Conservation (phyloP, 1,284 basidiomycete species). For the Ustilago trichophora region DNA sequence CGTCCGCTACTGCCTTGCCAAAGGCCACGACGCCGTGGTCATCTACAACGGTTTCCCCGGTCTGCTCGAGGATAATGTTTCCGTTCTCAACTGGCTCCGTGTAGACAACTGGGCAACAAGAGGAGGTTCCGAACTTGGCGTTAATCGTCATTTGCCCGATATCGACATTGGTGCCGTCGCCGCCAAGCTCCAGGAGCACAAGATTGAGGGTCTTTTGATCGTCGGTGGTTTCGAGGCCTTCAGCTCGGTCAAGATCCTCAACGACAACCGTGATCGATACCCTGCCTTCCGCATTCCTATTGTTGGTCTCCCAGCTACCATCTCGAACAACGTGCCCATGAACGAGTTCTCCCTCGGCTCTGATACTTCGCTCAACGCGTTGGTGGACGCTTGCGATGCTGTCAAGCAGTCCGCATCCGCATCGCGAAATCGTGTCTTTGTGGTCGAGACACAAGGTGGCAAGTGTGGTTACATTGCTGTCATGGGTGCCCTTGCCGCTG, state of each 20-base stretch:
- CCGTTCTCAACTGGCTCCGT: conserved; percentile 90
- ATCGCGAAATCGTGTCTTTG: conserved; percentile 92
- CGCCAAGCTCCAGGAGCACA: conserved; percentile 86
- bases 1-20: conserved; percentile 88
- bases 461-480: conserved; percentile 95
- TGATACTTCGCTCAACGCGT: conserved; percentile 93
- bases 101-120: conserved; percentile 96
- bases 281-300: conserved; percentile 78
- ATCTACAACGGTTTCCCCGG: conserved; percentile 96
- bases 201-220: conserved; percentile 82
- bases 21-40: conserved; percentile 88
- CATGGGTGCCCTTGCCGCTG: conserved; percentile 91
- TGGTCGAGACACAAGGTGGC: conserved; percentile 97
- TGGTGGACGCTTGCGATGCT: conserved; percentile 96
- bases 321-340: conserved; percentile 97
- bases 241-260: conserved; percentile 78
- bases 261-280: conserved; percentile 82
- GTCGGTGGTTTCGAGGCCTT: conserved; percentile 98
- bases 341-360: conserved; percentile 94
- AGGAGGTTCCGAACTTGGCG: conserved; percentile 97
- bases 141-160: conserved; percentile 87
- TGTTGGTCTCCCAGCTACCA: conserved; percentile 74
- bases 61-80: conserved; percentile 85
- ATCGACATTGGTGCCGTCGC: conserved; percentile 83
- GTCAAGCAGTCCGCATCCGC: conserved; percentile 98